These are phyloP conservation scores for Pseudogymnoascus sp. DNA, from an alignment of 2,329 filamentous ascomycete species.

Conservation along the genomic window DNA sequence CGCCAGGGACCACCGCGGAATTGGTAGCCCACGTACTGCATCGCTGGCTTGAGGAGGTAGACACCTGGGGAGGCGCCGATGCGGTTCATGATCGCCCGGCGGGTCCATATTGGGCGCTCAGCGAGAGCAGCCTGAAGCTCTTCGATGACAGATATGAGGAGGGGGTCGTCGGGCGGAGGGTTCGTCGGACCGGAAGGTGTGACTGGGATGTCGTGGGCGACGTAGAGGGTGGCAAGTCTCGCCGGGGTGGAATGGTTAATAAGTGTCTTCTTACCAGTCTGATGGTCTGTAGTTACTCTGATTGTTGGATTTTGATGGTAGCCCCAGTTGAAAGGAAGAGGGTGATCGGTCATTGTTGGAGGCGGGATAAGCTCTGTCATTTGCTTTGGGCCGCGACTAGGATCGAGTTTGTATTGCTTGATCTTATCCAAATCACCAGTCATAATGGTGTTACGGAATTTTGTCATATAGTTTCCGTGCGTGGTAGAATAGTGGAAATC, in stretches of 20 bases:
- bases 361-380: conserved; percentile 72
- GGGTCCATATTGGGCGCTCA: conserved; percentile 77
- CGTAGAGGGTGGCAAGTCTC: conserved; percentile 22
- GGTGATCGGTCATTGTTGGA: conserved; percentile 68
- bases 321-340: conserved; percentile 68
- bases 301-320: conserved; percentile 80
- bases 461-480: conserved; percentile 61
- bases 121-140: conserved; percentile 61
- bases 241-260: conserved; percentile 23
- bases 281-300: conserved; percentile 33
- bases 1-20: conserved; percentile 91
- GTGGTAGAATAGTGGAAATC: conserved; percentile 79
- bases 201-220: conserved; percentile 19
- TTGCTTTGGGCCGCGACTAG: conserved; percentile 51
- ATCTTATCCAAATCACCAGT: conserved; percentile 58
- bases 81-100: conserved; percentile 71
- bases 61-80: conserved; percentile 48
- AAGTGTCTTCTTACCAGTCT: conserved; percentile 29
- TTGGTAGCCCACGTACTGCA: conserved; percentile 83
- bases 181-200: conserved; percentile 19
- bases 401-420: conserved; percentile 61
- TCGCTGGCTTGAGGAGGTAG: conserved; percentile 63
- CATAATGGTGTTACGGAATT: conserved; percentile 65
- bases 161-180: conserved; percentile 36
- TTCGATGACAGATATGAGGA: conserved; percentile 58